Evolutionary conservation across 139 green algal species (phyloP), one percentile per base, ranked within the genome.

Genomic region (Yamagishiella unicocca): DNA sequence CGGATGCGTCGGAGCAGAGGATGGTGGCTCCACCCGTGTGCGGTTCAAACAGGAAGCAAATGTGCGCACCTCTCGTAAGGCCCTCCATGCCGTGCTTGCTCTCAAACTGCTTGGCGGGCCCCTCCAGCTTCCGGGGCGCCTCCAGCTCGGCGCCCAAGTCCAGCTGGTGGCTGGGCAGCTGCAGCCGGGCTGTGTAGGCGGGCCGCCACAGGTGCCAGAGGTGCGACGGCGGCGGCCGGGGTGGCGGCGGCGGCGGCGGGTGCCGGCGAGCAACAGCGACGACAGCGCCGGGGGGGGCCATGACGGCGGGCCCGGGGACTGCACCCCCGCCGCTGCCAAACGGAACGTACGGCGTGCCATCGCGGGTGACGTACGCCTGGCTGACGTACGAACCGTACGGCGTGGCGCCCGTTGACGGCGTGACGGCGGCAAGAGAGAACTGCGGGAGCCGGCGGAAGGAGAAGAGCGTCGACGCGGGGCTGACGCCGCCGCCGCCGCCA

Each of bases 121-220:
- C 90, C n/a, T 71, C 45, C n/a, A 85, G 37, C 19, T 53, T 38
- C 12, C 85, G 72, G 19, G 61, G 38, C n/a, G 81, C 45, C 81
- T 87, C 81, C 81, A 78, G 43, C 24, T 79, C 81, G 21, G 45
- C 31, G 3, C 81, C 81, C 64, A 87, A 43, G 27, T 84, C 78
- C 27, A 91, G 37, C 35, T 88, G 62, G 50, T 91, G 73, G 27
- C 45, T 73, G n/a, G 84, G 84, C 70, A 92, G 64, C 70, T 87
- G 78, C 84, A 95, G 78, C 5, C 93, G 88, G 71, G 93, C 91
- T 22, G 88, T 84, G 90, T 95, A 95, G 4, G 93, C 90, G 61
- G 89, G 64, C 35, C 45, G 84, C 84, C 85, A 91, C 78, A 73
- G 35, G 68, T 89, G 42, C 86, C 88, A 88, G 22, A 50, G 62